These are phyloP conservation scores for Diaporthe vaccinii DNA, from an alignment of 2,329 filamentous ascomycete species.

Conservation along the genomic window DNA sequence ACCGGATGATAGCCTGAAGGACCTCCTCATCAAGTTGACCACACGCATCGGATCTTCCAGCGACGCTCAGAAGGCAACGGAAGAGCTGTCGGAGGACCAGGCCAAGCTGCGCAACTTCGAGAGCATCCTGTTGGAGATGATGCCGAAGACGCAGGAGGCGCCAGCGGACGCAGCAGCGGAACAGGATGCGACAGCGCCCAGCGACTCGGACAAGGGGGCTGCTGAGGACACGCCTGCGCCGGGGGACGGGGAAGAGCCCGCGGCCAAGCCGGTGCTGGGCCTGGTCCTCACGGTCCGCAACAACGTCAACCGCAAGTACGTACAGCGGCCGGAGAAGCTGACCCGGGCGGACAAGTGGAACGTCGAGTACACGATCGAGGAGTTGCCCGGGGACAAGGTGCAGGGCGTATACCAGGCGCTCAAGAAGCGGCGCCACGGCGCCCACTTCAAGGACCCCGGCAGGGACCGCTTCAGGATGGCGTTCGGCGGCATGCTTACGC, in stretches of 20 bases:
- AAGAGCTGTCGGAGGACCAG: slow-evolving; percentile 47
- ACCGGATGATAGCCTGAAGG: slow-evolving; percentile 52
- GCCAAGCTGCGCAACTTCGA: slow-evolving; percentile 64
- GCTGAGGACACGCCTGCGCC: background rate
- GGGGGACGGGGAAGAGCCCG: slow-evolving; percentile 32
- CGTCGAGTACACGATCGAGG: slow-evolving; percentile 83
- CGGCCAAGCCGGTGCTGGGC: slow-evolving; percentile 64
- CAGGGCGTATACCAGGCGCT: slow-evolving; percentile 67
- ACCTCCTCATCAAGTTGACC: slow-evolving; percentile 67
- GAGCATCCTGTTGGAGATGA: slow-evolving; percentile 63
- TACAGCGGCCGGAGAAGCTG: slow-evolving; percentile 71
- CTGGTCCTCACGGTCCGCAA: slow-evolving; percentile 81
- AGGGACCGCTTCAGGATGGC: slow-evolving; percentile 53
- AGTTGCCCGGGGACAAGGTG: slow-evolving; percentile 64
- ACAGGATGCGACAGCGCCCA: background rate
- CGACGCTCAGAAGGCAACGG: slow-evolving; percentile 44
- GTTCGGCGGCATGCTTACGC: slow-evolving; percentile 57
- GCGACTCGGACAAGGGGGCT: slow-evolving; percentile 1
- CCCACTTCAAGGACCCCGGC: slow-evolving; percentile 55
- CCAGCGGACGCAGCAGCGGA: slow-evolving; percentile 7
- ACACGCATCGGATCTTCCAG: slow-evolving; percentile 56
- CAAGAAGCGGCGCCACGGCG: slow-evolving; percentile 67
- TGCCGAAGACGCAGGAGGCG: slow-evolving; percentile 52
- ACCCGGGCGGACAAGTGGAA: slow-evolving; percentile 68
- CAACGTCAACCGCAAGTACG: slow-evolving; percentile 75